Percentiles rank a stretch among this genome's conserved stretches.
These are phyloP conservation scores for Trichoderma aggressivum DNA, from an alignment of 2,329 filamentous ascomycete genomes.

Conservation along the genomic window DNA sequence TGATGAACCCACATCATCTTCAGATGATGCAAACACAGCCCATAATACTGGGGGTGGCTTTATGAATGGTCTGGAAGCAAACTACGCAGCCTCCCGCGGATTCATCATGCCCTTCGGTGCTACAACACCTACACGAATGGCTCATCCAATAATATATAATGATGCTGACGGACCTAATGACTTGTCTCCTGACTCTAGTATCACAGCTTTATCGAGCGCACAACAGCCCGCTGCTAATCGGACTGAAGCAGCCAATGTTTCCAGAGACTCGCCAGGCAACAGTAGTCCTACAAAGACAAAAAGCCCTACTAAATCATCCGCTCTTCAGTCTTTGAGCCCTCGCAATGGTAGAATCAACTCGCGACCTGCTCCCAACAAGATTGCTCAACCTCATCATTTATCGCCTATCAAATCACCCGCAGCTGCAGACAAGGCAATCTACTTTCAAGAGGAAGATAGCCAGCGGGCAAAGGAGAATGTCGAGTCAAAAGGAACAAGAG, in stretches of 20 bases:
- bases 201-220: neutral
- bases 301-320: neutral
- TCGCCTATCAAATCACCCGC: neutral
- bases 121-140: neutral
- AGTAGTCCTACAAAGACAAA: neutral
- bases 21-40: neutral
- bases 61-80: neutral
- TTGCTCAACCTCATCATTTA: neutral
- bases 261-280: neutral
- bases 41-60: neutral
- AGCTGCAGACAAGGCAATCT: neutral
- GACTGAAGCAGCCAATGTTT: neutral
- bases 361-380: conserved; percentile 9
- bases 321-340: conserved; percentile 6
- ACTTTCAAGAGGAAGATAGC: neutral
- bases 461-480: neutral
- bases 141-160: neutral
- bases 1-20: neutral
- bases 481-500: neutral
- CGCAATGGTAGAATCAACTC: conserved; percentile 9
- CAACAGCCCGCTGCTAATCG: neutral
- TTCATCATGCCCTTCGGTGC: neutral
- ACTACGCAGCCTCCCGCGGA: neutral
- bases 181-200: neutral
- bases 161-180: neutral